Conservation (phyloP, 768 basidiomycete species). For the Termitomyces sp. region DNA sequence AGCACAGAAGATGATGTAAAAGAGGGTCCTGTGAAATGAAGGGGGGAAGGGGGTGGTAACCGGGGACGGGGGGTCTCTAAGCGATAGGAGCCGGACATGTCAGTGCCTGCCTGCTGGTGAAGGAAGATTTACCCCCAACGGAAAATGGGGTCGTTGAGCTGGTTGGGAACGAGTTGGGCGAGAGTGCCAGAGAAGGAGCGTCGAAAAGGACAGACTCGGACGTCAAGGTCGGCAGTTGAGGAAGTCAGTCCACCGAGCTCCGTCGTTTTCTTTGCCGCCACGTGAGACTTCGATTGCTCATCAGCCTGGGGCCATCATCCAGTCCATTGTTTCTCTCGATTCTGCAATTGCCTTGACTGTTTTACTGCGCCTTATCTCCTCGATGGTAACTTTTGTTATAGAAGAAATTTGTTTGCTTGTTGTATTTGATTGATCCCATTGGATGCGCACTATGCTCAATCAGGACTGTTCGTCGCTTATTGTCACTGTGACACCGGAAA, state of each 20-base stretch:
- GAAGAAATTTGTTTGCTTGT: not conserved
- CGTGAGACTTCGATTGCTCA: constrained; percentile 9
- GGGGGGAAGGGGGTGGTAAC: constrained; percentile 50
- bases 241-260: constrained; percentile 5
- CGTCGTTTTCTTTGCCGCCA: constrained; percentile 5
- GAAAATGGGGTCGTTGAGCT: constrained; percentile 15
- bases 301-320: not conserved
- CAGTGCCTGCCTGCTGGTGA: not conserved
- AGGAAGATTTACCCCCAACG: not conserved
- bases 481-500: not conserved
- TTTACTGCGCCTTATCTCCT: not conserved
- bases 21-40: constrained; percentile 47
- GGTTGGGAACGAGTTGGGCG: constrained; percentile 3
- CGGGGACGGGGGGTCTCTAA: constrained; percentile 61
- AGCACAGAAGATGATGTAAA: constrained; percentile 38
- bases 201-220: not conserved
- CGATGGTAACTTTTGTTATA: not conserved
- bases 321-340: not conserved
- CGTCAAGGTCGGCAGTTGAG: constrained; percentile 12
- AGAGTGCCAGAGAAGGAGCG: constrained; percentile 9
- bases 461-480: not conserved
- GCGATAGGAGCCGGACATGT: constrained; percentile 60
- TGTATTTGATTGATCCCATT: not conserved
- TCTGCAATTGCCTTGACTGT: not conserved
- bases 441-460: not conserved